Conservation (phyloP, 1,284 basidiomycete species). For the Cryptococcus sp. region DNA sequence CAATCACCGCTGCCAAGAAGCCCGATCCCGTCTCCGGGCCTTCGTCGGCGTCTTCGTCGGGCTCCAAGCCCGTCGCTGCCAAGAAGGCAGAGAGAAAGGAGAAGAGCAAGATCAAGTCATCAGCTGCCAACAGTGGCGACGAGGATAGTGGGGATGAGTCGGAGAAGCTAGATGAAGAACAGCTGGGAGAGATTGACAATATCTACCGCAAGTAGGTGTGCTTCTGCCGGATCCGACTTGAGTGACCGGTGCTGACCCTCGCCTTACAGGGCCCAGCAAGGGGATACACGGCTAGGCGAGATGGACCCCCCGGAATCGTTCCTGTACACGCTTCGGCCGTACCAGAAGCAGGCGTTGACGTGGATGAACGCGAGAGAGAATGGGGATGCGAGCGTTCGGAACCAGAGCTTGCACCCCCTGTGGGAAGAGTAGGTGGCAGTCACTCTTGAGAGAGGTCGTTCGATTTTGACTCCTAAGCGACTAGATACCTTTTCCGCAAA, state of each 20-base stretch:
- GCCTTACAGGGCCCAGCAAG: conserved; percentile 68
- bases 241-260: conserved; percentile 16
- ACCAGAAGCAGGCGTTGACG: conserved; percentile 90
- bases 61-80: too few relatives aligned
- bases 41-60: too few relatives aligned
- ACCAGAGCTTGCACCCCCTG: conserved; percentile 81
- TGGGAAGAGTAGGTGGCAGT: conserved; percentile 75
- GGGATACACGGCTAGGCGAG: conserved; percentile 71
- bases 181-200: conserved; percentile 59
- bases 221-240: conserved; percentile 1
- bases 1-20: conserved; percentile 24
- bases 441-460: conserved; percentile 2
- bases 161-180: conserved; percentile 72
- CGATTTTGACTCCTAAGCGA: neutral
- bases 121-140: conserved; percentile 41
- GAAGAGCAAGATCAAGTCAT: conserved; percentile 6
- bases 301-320: conserved; percentile 82
- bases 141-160: conserved; percentile 56
- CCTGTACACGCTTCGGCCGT: conserved; percentile 71
- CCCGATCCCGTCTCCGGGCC: too few relatives aligned
- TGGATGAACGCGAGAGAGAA: conserved; percentile 93
- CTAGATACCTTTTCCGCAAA: conserved; percentile 46
- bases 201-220: conserved; percentile 72
- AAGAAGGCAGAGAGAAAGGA: too few relatives aligned
- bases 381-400: conserved; percentile 65